A percentile compares a stretch with the other conserved stretches of the same genome.
These are phyloP conservation scores for Pseudopithomyces chartarum DNA, from an alignment of 2,329 filamentous ascomycete species.

Conservation along the genomic window DNA sequence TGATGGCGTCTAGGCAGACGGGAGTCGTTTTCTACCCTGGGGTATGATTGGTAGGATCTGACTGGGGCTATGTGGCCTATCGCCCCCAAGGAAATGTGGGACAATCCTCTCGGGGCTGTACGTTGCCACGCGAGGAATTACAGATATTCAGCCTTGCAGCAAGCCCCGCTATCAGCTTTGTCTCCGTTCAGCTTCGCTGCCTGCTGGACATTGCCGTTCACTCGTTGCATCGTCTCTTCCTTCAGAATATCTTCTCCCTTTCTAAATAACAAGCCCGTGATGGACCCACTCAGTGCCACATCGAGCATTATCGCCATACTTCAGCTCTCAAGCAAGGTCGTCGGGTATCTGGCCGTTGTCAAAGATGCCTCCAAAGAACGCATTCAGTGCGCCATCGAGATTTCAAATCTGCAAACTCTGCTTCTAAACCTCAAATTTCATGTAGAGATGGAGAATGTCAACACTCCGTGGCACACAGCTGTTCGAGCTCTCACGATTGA, in stretches of 20 bases:
- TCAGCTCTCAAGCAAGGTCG: slow-evolving; percentile 23
- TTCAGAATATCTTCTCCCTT: background rate
- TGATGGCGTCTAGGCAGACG: too few relatives aligned
- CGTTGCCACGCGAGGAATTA: too few relatives aligned
- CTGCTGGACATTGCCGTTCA: background rate
- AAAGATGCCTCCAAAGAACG: slow-evolving; percentile 32
- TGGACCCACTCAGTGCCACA: slow-evolving; percentile 31
- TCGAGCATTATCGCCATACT: slow-evolving; percentile 32
- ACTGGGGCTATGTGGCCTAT: too few relatives aligned
- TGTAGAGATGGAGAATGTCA: slow-evolving; percentile 19
- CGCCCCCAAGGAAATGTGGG: too few relatives aligned
- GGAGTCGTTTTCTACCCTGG: too few relatives aligned
- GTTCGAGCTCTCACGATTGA: background rate
- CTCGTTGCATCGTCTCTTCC: background rate
- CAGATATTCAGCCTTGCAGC: background rate
- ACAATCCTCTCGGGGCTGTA: too few relatives aligned
- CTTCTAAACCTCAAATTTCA: slow-evolving; percentile 25
- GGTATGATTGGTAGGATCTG: too few relatives aligned
- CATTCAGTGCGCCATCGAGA: slow-evolving; percentile 20
- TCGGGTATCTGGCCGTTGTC: slow-evolving; percentile 28
- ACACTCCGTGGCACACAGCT: slow-evolving; percentile 6
- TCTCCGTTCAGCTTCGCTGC: background rate
- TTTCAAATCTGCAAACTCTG: slow-evolving; percentile 24
- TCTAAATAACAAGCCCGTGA: background rate
- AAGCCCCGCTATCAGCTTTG: background rate